Evolutionary conservation across 2,329 filamentous ascomycete species (phyloP), one percentile per base, ranked within the genome.

Genomic region (Cladosporium sp.): DNA sequence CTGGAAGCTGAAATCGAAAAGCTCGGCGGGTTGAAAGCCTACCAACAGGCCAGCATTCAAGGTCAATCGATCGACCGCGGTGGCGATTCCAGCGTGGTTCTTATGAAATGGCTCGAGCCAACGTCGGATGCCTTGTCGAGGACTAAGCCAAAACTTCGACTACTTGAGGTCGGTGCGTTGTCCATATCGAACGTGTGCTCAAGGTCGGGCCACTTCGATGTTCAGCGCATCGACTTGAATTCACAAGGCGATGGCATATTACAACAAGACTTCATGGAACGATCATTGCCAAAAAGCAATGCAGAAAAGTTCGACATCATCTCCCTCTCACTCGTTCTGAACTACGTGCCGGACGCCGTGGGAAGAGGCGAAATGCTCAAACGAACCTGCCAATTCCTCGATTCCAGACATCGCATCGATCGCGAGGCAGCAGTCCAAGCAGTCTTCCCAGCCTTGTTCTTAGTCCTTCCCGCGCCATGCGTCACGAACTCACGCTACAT

Each of bases 201-300:
- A 0, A 84, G 79, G 61, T 88, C 88, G 61, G 80, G 80, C 6
- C 71, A 83, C 43, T 89, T 97, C 66, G 79, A 88, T 37, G 85
- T 96, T 67, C 83, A 87, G 61, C 84, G 92, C 63, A 97, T 99
- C 71, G 94, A 99, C 70, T 77, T 99, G 58, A 89, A 95, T 74
- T 94, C 92, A 60, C 91, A 96, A 70, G 87, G 87, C 49, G 80
- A 87, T 1, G 87, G 85, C 0, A 99, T 99, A 64, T 71, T 86
- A 59, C 86, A 95, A 73, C 91, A 97, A 71, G 91, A 99, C 73
- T 97, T 99, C 69, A 96, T 99, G 92, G 77, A 90, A 65, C 82
- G 92, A 25, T 89, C 92, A 0, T 73, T 93, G 3, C 93, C 93
- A 0, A 71, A 70, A 1, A 30, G 43, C 5, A 72, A 65, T 7